A percentile compares a stretch with the other conserved stretches of the same genome.
Evolutionary conservation across 2,329 filamentous ascomycete species (phyloP).

Genomic region (Coleophoma crateriformis): DNA sequence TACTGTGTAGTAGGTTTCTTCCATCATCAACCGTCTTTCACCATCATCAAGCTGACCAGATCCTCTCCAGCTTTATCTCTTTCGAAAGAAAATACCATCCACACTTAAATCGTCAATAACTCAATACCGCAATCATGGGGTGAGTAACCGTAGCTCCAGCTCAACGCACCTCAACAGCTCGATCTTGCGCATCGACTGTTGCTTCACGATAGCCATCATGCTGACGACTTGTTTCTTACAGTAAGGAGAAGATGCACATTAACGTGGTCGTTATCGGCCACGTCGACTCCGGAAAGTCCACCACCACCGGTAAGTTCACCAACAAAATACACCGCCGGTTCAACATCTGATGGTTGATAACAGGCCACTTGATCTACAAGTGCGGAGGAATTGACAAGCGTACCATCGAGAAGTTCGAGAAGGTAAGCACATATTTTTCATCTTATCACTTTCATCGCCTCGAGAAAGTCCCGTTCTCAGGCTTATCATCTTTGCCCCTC

Average conservation of each 20-base stretch:
- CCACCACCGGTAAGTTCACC: constrained; percentile 72
- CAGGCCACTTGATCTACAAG: constrained; percentile 98
- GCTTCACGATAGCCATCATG: constrained; percentile 8
- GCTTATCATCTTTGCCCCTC: constrained; percentile 26
- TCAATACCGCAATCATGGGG: constrained; percentile 28
- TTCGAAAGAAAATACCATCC: constrained; percentile 14
- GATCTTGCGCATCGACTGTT: constrained; percentile 5
- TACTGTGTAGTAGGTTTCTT: constrained; percentile 7
- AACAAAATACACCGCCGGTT: constrained; percentile 5
- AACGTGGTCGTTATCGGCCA: constrained; percentile 99
- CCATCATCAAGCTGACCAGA: constrained; percentile 10
- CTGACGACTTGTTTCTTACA: constrained; percentile 31
- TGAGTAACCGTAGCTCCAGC: constrained; percentile 14
- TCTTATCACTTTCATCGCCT: constrained; percentile 10
- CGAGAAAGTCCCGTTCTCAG: constrained; percentile 6
- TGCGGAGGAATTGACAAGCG: constrained; percentile 99
- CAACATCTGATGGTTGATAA: constrained; percentile 26
- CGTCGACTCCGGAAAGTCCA: constrained; percentile 99
- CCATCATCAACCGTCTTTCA: background rate
- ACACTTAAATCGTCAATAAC: constrained; percentile 18
- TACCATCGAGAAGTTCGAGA: constrained; percentile 99
- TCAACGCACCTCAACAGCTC: constrained; percentile 8
- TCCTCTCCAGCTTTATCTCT: constrained; percentile 18
- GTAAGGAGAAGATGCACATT: constrained; percentile 96
- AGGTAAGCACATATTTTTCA: constrained; percentile 55